Evolutionary conservation across 2,329 filamentous ascomycete genomes (phyloP), one percentile per base, ranked within the genome.

Genomic region (Colletotrichum noveboracense): DNA sequence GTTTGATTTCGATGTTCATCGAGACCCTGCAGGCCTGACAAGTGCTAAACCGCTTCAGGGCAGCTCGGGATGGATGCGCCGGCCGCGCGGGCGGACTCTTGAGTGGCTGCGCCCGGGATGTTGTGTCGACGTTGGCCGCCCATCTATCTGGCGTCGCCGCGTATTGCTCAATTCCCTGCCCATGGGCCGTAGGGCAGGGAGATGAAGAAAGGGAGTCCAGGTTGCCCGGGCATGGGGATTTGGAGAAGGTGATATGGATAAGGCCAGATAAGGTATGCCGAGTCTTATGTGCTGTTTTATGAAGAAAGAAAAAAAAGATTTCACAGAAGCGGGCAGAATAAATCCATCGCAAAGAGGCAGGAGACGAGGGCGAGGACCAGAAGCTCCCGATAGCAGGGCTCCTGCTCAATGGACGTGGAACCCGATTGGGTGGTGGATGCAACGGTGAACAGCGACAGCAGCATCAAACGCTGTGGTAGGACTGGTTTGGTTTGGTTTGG

Each of bases 1-100:
- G 70, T 75, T 75, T 73, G 70, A 75, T 75, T 75, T 75, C 64
- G 73, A 75, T 75, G 43, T 75, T 75, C 73, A 36, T 75, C 70
- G 38, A 67, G 32, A 73, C 69, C 70, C 70, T 75, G 69, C 72
- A 72, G 56, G 55, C 62, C 55, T 72, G 69, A 72, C 38, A 66
- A 72, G 55, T 64, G 73, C 73, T 75, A 72, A 72, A 55, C 73
- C 56, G 34, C 21, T 67, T 75, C 69, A 21, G 58, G 73, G 21
- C 43, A 48, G 32, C 34, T 73, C 70, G 70, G 73, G 73, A 75
- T 58, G 70, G 43, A 73, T 65, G 70, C 64, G 70, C 73, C 73
- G 73, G 73, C 36, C 60, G 65, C 64, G 66, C 72, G 73, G 70
- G 70, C 70, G 73, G 73, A 38, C 58, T 68, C 36, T 72, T 52